A percentile compares a stretch with the other conserved stretches of the same genome.
Conservation (phyloP, 1,284 basidiomycete species). For the Sporisorium sorghi region DNA sequence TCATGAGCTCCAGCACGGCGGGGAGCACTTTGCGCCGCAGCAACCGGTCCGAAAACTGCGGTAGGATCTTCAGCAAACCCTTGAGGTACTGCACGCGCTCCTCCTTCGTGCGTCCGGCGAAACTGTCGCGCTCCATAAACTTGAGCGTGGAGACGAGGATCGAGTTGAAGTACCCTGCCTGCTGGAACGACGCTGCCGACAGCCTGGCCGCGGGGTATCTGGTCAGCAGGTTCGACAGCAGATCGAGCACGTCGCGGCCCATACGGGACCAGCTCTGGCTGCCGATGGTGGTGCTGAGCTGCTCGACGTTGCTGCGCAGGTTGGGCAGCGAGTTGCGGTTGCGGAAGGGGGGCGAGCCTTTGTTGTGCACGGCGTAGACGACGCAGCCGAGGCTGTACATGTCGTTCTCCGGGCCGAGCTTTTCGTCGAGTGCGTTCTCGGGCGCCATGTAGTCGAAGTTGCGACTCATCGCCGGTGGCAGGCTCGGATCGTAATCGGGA, state of each 20-base stretch:
- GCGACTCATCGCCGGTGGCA: constrained; percentile 85
- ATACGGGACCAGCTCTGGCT: constrained; percentile 53
- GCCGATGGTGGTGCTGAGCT: constrained; percentile 43
- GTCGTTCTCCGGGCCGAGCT: constrained; percentile 83
- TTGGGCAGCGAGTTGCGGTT: constrained; percentile 85
- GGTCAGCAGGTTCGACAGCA: constrained; percentile 72
- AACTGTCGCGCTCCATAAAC: constrained; percentile 94
- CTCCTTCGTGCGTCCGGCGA: constrained; percentile 90
- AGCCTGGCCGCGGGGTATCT: constrained; percentile 80
- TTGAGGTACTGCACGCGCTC: constrained; percentile 93
- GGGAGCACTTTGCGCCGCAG: constrained; percentile 92
- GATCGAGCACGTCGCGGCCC: constrained; percentile 56
- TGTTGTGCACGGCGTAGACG: constrained; percentile 81
- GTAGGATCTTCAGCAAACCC: constrained; percentile 83
- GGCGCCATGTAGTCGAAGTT: constrained; percentile 95
- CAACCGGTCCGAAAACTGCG: constrained; percentile 87
- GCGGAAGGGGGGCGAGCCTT: constrained; percentile 86
- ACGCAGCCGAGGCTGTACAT: constrained; percentile 94
- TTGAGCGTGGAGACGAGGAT: constrained; percentile 96
- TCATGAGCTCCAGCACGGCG: constrained; percentile 73
- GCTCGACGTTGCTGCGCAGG: constrained; percentile 82
- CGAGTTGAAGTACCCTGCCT: constrained; percentile 88
- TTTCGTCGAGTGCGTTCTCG: constrained; percentile 92
- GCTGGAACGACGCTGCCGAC: constrained; percentile 81
- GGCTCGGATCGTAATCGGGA: constrained; percentile 84